Percentiles rank a stretch among this genome's conserved stretches.
phyloP scores from a whole-genome alignment of 225 moss, liverwort and hornwort species.

The Marchantia paleacea region DNA sequence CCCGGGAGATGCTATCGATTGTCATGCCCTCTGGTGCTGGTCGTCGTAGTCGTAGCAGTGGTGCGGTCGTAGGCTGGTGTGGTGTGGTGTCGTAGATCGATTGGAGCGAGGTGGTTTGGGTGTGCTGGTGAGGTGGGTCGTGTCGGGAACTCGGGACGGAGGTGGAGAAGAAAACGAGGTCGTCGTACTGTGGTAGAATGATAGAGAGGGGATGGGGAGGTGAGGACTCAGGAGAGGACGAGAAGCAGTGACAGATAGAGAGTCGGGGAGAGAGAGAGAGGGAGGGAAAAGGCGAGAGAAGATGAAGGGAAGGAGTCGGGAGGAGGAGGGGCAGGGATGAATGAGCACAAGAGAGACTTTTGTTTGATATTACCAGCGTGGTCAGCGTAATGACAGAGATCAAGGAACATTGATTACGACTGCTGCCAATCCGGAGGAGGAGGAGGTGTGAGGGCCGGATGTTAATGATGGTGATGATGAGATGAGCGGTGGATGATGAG shows the following conservation, averaged over 20 bases:
- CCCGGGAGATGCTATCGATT: no score
- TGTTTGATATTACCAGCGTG: background rate
- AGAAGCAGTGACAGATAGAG: no score
- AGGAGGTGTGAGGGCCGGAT: background rate
- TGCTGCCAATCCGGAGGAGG: conserved; percentile 2
- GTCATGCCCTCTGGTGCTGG: background rate
- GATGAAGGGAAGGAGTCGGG: background rate
- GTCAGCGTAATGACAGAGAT: background rate
- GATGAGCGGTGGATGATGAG: conserved; percentile 10
- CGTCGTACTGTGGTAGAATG: background rate
- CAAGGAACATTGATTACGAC: conserved; percentile 2
- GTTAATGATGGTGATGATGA: background rate
- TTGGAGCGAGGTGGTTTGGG: background rate
- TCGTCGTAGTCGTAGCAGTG: background rate
- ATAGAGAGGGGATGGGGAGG: no score
- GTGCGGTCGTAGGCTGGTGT: background rate
- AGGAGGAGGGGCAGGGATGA: background rate
- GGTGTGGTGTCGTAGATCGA: background rate
- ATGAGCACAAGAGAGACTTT: background rate
- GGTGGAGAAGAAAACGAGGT: background rate
- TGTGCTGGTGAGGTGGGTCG: no score
- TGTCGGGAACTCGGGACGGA: background rate
- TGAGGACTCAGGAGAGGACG: no score
- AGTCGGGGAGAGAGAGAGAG: background rate
- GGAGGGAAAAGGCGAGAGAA: background rate